Conservation (phyloP, 1,284 basidiomycete genomes). For the Rhodotorula sp. region DNA sequence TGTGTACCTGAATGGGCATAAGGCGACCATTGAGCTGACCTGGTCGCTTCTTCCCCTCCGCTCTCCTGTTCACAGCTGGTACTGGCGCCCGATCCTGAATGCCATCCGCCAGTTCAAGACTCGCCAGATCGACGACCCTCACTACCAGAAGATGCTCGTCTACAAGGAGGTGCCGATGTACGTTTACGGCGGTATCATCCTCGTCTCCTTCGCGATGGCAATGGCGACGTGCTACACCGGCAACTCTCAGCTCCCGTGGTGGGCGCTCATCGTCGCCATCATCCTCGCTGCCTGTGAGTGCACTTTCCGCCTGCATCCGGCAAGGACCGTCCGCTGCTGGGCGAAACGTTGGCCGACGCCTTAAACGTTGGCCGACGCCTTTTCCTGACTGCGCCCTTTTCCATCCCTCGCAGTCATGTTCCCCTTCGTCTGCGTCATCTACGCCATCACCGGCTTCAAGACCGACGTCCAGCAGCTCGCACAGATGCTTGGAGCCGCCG, state of each 20-base stretch:
- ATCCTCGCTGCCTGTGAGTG: conserved; percentile 53
- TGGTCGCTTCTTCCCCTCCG: too few relatives aligned
- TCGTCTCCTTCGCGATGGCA: conserved; percentile 56
- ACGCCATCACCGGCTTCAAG: conserved; percentile 56
- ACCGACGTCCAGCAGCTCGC: conserved; percentile 53
- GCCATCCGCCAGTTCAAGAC: conserved; percentile 47
- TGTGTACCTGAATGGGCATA: too few relatives aligned
- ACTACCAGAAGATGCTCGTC: conserved; percentile 44
- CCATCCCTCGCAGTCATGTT: conserved; percentile 55
- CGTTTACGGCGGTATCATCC: conserved; percentile 63
- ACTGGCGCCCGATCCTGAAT: conserved; percentile 57
- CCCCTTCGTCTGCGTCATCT: conserved; percentile 59
- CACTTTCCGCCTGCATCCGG: conserved; percentile 24
- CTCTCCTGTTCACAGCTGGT: conserved; percentile 47
- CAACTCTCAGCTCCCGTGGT: conserved; percentile 59
- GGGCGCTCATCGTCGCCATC: conserved; percentile 56
- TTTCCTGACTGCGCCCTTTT: conserved; percentile 41
- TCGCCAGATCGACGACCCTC: conserved; percentile 57
- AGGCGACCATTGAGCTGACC: too few relatives aligned
- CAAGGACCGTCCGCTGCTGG: conserved; percentile 40
- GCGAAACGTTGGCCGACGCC: conserved; percentile 53
- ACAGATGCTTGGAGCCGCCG: conserved; percentile 65
- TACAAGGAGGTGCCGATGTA: conserved; percentile 45
- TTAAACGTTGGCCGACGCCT: conserved; percentile 64
- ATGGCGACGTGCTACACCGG: conserved; percentile 53